Evolutionary conservation across 257 asterid genomes (phyloP), one percentile per base, ranked within the genome.

Genomic region (Solanum megistacrolobum): DNA sequence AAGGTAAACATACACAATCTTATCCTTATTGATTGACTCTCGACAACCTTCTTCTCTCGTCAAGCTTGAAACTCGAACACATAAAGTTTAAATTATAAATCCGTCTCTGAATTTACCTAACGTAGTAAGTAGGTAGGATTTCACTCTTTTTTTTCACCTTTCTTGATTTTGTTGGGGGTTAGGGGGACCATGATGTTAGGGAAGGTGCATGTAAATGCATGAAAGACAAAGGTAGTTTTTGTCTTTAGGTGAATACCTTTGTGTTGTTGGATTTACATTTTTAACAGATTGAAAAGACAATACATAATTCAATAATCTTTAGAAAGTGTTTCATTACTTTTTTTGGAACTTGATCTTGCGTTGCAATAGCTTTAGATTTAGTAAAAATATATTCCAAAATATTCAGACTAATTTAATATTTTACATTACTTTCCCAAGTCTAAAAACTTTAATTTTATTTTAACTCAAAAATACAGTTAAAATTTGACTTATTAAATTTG

Each of bases 191-290:
- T 81, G 2, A n/a, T 31, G 62, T 60, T 69, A 55, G 78, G 38
- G 39, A 18, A 6, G 95, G 88, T 87, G 92, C 93, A 92, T 89
- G 92, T 83, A 92, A 91, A 73, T 94, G 92, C 92, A 93, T 93
- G 96, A 92, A 92, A 92, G 93, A 93, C 95, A 96, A 94, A 93
- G 92, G 93, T 83, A 41, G 91, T 88, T 92, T 90, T 91, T 90
- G 93, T 90, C 92, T 89, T 68, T 90, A 74, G 95, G 90, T 91
- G 89, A 91, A 87, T 88, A 39, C 87, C 88, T 89, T 84, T 35
- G 48, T 74, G 31, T 10, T 74, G 48, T 74, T 92, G 94, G 93
- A 69, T 90, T 86, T 88, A 87, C 48, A 6, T 41, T 78, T 78
- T 78, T 89, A 91, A 89, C 89, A 84, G 93, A 48, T 86, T 81